These are phyloP conservation scores for Rhodocollybia butyracea DNA, from an alignment of 768 basidiomycete species.

Conservation along the genomic window DNA sequence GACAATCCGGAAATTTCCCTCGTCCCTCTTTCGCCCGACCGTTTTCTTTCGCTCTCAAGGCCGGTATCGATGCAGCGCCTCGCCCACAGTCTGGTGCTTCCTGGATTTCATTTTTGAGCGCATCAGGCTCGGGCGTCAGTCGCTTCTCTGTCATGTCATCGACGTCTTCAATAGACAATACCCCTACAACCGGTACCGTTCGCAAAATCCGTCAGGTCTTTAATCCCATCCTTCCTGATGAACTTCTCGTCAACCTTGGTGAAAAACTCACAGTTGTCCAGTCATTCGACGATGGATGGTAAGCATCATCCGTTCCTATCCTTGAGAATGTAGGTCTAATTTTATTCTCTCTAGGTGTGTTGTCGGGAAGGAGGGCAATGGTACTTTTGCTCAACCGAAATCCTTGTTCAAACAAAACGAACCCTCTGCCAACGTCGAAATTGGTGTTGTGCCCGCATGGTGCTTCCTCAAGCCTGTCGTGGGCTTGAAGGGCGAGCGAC, in stretches of 20 bases:
- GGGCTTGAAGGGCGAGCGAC: slow-evolving; percentile 58
- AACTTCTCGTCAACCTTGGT: slow-evolving; percentile 55
- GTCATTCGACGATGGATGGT: slow-evolving; percentile 79
- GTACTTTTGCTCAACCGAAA: slow-evolving; percentile 29
- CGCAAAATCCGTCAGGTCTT: slow-evolving; percentile 60
- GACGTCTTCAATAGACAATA: slow-evolving; percentile 31
- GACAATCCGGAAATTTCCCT: slow-evolving; percentile 38
- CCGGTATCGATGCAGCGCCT: slow-evolving; percentile 8
- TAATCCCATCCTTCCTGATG: slow-evolving; percentile 70
- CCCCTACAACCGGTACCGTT: slow-evolving; percentile 28
- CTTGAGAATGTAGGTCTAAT: no score
- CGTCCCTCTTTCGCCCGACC: slow-evolving; percentile 36
- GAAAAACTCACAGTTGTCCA: slow-evolving; percentile 62
- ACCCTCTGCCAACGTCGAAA: slow-evolving; percentile 43
- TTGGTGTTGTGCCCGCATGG: slow-evolving; percentile 77
- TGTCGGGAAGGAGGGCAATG: slow-evolving; percentile 45
- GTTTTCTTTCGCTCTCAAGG: slow-evolving; percentile 37
- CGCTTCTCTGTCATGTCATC: slow-evolving; percentile 39
- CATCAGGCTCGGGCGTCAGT: slow-evolving; percentile 27
- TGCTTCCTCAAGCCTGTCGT: slow-evolving; percentile 64
- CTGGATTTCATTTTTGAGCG: slow-evolving; percentile 22
- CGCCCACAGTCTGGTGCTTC: slow-evolving; percentile 8
- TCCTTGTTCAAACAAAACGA: slow-evolving; percentile 36
- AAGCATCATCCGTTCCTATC: no score
- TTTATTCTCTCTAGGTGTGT: no score